Base-by-base conservation (phyloP, 2,329 filamentous ascomycete species). In the Monosporascus sp. region DNA sequence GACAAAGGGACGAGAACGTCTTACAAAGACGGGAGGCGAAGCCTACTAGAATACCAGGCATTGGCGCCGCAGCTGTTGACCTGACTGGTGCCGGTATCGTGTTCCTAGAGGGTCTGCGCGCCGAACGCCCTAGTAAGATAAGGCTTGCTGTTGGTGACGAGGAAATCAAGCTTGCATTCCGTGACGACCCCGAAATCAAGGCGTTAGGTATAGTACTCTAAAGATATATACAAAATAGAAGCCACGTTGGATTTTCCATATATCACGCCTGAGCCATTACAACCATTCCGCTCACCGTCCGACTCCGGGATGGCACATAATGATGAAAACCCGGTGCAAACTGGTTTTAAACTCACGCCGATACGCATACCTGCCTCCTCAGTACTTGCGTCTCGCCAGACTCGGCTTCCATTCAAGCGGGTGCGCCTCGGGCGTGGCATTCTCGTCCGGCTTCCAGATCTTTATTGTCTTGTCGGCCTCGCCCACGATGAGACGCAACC, bases 391-490 rank as follows among this genome's bases (percentile, higher is more conserved):
- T 65, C 88, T 79, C 17, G 85, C 85, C 52, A 96, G 70, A 1
- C 84, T 89, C 22, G 92, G 92, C 65, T 89, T 91, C 94, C 94
- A 99, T 45, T 95, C 87, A 44, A 99, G 72, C 2, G 94, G 94
- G 72, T 97, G 91, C 2, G 88, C 89, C 70, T 97, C 91, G 38
- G 88, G 88, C 1, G 93, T 97, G 19, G 94, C 94, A 51, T 87
- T 83, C 47, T 95, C 90, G 69, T 99, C 94, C 61, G 87, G 88
- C 71, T 92, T 95, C 94, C 94, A 99, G 54, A 99, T 84, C 81
- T 99, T 97, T 70, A 97, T 96, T 0, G 92, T 96, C 80, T 99
- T 99, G 70, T 99, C 94, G 6, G 91, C 90, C 73, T 99, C 94
- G 46, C 95, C 95, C 20, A 89, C 92, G 58, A 99, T 96, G 62